A percentile compares a stretch with the other conserved stretches of the same genome.
These are phyloP conservation scores for Globisporangium sylvaticum DNA, from an alignment of 352 stramenopile genomes.

Conservation along the genomic window DNA sequence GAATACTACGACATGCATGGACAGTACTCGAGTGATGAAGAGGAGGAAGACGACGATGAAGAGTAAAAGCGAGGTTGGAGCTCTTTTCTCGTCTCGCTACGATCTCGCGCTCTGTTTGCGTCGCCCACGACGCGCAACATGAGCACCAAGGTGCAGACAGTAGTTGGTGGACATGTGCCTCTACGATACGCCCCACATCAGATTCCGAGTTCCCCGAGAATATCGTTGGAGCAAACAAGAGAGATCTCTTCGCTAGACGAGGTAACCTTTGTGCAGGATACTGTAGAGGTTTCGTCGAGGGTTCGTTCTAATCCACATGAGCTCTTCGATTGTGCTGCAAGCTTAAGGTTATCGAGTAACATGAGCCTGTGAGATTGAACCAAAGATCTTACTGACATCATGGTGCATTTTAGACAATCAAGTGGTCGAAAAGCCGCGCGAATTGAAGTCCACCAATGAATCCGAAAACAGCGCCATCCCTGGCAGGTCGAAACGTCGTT, in stretches of 20 bases:
- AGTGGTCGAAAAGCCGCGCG: neutral
- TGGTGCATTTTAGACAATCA: neutral
- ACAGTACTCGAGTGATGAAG: constrained; percentile 75
- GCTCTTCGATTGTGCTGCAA: neutral
- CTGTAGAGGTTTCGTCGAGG: neutral
- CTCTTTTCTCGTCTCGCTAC: neutral
- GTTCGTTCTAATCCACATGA: neutral
- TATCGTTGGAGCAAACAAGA: neutral
- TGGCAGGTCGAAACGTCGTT: neutral
- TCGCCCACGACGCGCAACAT: neutral
- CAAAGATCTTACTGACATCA: no score
- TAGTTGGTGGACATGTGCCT: neutral
- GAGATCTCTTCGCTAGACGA: neutral
- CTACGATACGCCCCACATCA: neutral
- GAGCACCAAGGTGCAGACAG: neutral
- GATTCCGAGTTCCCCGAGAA: neutral
- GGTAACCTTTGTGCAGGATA: neutral
- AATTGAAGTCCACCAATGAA: neutral
- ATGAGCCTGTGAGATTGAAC: neutral
- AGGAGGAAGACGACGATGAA: constrained; percentile 56
- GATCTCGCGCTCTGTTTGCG: neutral
- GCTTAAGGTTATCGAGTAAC: neutral
- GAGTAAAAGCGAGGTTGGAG: neutral
- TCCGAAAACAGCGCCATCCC: neutral
- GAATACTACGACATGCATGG: constrained; percentile 70